Evolutionary conservation across 257 asterid species (phyloP).

Genomic region (Euphrasia confusa): DNA sequence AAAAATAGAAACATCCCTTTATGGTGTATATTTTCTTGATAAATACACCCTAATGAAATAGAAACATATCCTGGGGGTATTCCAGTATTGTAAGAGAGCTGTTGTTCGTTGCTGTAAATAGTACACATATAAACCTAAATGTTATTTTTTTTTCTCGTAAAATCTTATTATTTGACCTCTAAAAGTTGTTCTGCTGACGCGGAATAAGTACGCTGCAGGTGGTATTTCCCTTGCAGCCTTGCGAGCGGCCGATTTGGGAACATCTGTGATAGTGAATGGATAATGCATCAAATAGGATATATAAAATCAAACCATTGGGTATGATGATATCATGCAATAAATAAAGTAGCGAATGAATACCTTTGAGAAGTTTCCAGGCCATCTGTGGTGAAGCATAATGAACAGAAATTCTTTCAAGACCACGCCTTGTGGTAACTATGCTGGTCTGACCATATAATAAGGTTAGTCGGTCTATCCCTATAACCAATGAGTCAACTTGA

Average conservation of each 20-base stretch:
- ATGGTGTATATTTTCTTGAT: background rate
- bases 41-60: background rate
- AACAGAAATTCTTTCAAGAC: conserved; percentile 81
- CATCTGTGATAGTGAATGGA: conserved; percentile 43
- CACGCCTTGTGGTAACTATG: conserved; percentile 71
- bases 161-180: conserved; percentile 48
- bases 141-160: background rate
- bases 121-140: background rate
- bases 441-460: conserved; percentile 44
- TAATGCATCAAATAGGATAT: background rate
- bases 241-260: conserved; percentile 81
- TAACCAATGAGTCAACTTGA: conserved; percentile 7
- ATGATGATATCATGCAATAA: conserved; percentile 3
- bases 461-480: conserved; percentile 13
- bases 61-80: background rate
- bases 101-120: background rate
- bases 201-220: conserved; percentile 35
- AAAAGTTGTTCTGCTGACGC: conserved; percentile 68
- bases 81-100: background rate
- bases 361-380: conserved; percentile 98
- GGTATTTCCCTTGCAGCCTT: conserved; percentile 81
- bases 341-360: conserved; percentile 34
- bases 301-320: background rate
- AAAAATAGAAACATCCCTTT: background rate
- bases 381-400: conserved; percentile 74